Evolutionary conservation across 495 filamentous ascomycete species (phyloP).

Genomic region (Podospora appendiculata): DNA sequence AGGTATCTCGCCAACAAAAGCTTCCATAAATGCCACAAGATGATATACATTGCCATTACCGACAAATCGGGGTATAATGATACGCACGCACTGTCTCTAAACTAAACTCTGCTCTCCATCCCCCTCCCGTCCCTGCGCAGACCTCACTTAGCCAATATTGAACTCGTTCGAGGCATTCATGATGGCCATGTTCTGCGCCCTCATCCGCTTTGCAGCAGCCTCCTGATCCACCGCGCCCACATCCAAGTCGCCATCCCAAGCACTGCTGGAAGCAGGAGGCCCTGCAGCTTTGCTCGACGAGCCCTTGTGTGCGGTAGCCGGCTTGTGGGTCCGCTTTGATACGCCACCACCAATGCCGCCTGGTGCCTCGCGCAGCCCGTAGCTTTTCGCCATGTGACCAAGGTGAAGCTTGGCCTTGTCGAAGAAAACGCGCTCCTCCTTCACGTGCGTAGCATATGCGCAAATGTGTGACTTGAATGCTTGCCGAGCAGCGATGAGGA

Average conservation of each 20-base stretch:
- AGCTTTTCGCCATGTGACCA: constrained; percentile 90
- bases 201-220: constrained; percentile 67
- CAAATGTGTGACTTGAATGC: constrained; percentile 88
- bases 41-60: neutral
- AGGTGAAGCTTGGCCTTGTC: constrained; percentile 83
- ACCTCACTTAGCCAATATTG: constrained; percentile 35
- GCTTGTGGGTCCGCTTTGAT: constrained; percentile 27
- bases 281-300: constrained; percentile 4
- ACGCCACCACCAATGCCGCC: constrained; percentile 59
- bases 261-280: constrained; percentile 6
- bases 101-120: neutral
- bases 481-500: constrained; percentile 64
- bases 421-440: constrained; percentile 74
- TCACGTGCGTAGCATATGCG: constrained; percentile 89
- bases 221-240: constrained; percentile 37
- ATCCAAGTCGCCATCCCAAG: constrained; percentile 31
- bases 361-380: constrained; percentile 80
- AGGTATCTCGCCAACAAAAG: too few species aligned
- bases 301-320: constrained; percentile 8
- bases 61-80: neutral
- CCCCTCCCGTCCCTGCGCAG: neutral
- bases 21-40: neutral
- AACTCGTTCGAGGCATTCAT: constrained; percentile 76
- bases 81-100: neutral
- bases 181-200: constrained; percentile 69